Conservation (phyloP, 495 filamentous ascomycete species). For the Haplographium delicatum region DNA sequence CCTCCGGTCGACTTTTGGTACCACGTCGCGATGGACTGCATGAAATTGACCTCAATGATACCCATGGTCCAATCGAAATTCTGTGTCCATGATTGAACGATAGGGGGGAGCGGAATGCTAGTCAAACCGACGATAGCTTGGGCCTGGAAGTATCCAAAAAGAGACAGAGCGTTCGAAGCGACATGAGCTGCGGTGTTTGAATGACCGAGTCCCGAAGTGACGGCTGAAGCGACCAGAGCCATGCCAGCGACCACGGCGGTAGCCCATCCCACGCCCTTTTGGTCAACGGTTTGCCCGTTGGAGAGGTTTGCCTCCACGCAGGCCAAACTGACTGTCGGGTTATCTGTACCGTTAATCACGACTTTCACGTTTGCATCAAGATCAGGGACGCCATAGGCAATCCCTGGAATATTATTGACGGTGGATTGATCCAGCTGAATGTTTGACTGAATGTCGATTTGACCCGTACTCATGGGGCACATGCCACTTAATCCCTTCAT, state of each 20-base stretch:
- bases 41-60: conserved; percentile 81
- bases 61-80: conserved; percentile 99
- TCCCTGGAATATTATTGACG: conserved; percentile 64
- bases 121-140: conserved; percentile 94
- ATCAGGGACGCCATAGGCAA: conserved; percentile 88
- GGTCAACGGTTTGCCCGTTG: conserved; percentile 89
- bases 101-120: conserved; percentile 78
- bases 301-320: conserved; percentile 87
- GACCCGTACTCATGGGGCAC: conserved; percentile 89
- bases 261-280: conserved; percentile 82
- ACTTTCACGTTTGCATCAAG: conserved; percentile 84
- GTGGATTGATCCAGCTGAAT: conserved; percentile 53
- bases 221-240: conserved; percentile 75
- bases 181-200: conserved; percentile 97
- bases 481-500: conserved; percentile 61
- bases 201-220: conserved; percentile 77
- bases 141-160: conserved; percentile 94
- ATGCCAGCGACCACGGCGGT: conserved; percentile 83
- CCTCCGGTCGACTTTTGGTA: conserved; percentile 94
- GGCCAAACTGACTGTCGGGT: conserved; percentile 57
- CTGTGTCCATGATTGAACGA: conserved; percentile 92
- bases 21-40: conserved; percentile 88
- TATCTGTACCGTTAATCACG: conserved; percentile 62
- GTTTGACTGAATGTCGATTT: conserved; percentile 70
- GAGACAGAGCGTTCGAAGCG: conserved; percentile 83